These are phyloP conservation scores for Rhypophila decipiens DNA, from an alignment of 495 filamentous ascomycete genomes.

Conservation along the genomic window DNA sequence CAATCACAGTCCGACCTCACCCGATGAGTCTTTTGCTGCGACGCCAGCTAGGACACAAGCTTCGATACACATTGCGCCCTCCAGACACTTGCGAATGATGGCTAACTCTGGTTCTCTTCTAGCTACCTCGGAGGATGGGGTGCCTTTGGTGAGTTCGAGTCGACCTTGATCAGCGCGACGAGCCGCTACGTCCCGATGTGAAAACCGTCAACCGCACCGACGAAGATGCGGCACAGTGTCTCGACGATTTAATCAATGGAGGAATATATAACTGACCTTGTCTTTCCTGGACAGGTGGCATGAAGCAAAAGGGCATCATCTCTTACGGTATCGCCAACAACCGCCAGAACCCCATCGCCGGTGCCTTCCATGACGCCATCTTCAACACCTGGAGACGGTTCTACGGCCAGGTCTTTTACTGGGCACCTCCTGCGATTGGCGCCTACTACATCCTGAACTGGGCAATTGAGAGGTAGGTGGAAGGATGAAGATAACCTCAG, in stretches of 20 bases:
- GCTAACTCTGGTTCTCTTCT: too few relatives aligned
- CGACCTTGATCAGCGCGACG: too few relatives aligned
- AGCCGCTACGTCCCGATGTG: too few relatives aligned
- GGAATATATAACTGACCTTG: not conserved
- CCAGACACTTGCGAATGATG: too few relatives aligned
- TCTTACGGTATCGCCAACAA: conserved; percentile 46
- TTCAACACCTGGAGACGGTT: conserved; percentile 60
- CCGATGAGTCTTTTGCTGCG: conserved; percentile 8
- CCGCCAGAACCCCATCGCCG: conserved; percentile 52
- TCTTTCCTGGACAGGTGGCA: conserved; percentile 26
- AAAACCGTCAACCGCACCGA: too few relatives aligned
- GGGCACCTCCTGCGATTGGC: conserved; percentile 66
- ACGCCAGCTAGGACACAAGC: too few relatives aligned
- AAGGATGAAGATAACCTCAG: too few relatives aligned
- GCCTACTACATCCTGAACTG: conserved; percentile 78
- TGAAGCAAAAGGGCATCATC: conserved; percentile 53
- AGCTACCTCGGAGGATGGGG: conserved; percentile 88
- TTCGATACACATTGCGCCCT: too few relatives aligned
- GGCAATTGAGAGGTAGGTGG: conserved; percentile 72
- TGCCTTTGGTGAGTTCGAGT: conserved; percentile 61
- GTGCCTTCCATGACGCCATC: conserved; percentile 48
- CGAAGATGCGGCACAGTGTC: not conserved
- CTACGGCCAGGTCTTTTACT: conserved; percentile 69
- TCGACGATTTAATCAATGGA: not conserved
- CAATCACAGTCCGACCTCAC: not conserved